A percentile compares a stretch with the other conserved stretches of the same genome.
Evolutionary conservation across 2,329 filamentous ascomycete genomes (phyloP).

Genomic region (Moelleriella libera): DNA sequence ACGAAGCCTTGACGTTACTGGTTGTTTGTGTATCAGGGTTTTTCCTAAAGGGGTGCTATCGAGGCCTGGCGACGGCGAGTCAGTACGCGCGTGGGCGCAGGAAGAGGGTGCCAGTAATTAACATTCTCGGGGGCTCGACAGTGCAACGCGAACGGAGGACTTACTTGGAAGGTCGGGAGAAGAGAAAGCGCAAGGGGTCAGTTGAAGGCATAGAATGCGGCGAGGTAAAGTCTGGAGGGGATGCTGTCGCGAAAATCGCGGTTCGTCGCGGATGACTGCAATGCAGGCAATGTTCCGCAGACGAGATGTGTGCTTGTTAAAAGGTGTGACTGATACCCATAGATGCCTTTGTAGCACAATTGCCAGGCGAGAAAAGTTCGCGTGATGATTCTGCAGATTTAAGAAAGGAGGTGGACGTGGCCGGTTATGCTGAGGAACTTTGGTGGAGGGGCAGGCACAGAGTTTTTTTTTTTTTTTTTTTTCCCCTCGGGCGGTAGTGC

Average conservation of each 20-base stretch:
- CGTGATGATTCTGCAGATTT: neutral
- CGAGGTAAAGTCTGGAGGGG: neutral
- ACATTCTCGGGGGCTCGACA: neutral
- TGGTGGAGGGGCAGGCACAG: neutral
- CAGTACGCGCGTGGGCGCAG: constrained; percentile 3
- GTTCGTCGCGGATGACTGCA: neutral
- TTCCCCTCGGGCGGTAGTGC: neutral
- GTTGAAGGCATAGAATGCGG: constrained; percentile 69
- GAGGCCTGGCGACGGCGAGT: constrained; percentile 27
- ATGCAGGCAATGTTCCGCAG: neutral
- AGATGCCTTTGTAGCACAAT: neutral
- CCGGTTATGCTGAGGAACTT: neutral
- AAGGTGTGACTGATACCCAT: neutral
- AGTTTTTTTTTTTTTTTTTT: neutral
- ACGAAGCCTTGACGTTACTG: too few relatives aligned
- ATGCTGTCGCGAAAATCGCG: neutral
- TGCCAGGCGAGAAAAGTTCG: neutral
- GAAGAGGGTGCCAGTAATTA: too few relatives aligned
- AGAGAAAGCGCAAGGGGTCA: constrained; percentile 84
- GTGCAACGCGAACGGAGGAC: constrained; percentile 16
- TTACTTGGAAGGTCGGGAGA: constrained; percentile 78
- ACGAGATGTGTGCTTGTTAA: neutral
- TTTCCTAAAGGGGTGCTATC: constrained; percentile 38
- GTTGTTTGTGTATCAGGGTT: neutral
- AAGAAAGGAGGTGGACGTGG: neutral